Evolutionary conservation across 139 green algal genomes (phyloP).

Genomic region (Coelastrella sp.): DNA sequence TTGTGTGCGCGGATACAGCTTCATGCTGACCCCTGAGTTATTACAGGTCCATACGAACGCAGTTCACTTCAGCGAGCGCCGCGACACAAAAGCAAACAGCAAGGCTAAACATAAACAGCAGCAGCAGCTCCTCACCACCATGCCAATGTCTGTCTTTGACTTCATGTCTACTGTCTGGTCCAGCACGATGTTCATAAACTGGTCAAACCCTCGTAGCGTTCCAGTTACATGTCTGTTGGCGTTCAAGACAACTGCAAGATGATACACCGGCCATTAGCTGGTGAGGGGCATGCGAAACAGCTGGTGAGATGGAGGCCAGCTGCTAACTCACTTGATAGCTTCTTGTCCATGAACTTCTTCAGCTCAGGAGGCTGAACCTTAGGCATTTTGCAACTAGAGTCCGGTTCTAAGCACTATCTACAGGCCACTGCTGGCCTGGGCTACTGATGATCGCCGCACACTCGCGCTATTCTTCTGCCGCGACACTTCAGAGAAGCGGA

Average conservation of each 20-base stretch:
- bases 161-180: conserved; percentile 95
- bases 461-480: not conserved
- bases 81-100: too few relatives aligned
- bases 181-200: conserved; percentile 99
- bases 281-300: not conserved
- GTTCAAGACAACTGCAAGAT: conserved; percentile 88
- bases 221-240: conserved; percentile 95
- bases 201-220: conserved; percentile 96
- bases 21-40: too few relatives aligned
- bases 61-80: too few relatives aligned
- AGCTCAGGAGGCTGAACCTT: conserved; percentile 95
- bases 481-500: not conserved
- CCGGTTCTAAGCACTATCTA: not conserved
- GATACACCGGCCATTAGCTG: not conserved
- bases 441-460: not conserved
- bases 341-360: conserved; percentile 96
- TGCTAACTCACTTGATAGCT: conserved; percentile 77
- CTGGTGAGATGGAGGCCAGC: not conserved
- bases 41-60: too few relatives aligned
- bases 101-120: too few relatives aligned
- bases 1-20: too few relatives aligned
- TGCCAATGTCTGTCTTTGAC: conserved; percentile 94
- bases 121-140: conserved; percentile 86
- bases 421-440: not conserved
- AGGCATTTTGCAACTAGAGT: conserved; percentile 65